Base-by-base conservation (phyloP, 768 basidiomycete genomes). In the Agrocybe praecox region DNA sequence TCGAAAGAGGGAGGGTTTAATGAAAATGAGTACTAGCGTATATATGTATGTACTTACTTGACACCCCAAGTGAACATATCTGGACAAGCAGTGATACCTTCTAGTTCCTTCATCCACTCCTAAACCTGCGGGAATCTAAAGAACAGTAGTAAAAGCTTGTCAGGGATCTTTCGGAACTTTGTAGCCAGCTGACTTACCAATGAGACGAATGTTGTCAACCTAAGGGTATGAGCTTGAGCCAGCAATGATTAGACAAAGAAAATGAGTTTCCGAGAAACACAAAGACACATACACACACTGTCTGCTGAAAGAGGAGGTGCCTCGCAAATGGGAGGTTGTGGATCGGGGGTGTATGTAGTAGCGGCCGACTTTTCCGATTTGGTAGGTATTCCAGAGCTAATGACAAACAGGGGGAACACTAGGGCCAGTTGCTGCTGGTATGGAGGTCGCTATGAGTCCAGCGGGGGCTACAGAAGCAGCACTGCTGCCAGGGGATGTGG, bases 11-110 rank as follows among this genome's bases (percentile, higher is more conserved):
- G 3, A 33, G 21, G n/a, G 6, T 18, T 14, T 34, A 9, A 24
- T 14, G 11, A n/a, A 12, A n/a, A n/a, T n/a, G n/a, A n/a, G n/a
- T n/a, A n/a, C n/a, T n/a, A n/a, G n/a, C n/a, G n/a, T n/a, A n/a
- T n/a, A n/a, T n/a, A n/a, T n/a, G n/a, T n/a, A n/a, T n/a, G n/a
- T n/a, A n/a, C n/a, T n/a, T 40, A 65, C 57, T 54, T 84, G 58
- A 92, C 81, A 66, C 91, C 92, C 92, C 91, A 93, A 3, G 85
- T 86, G 53, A 80, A 52, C 68, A 86, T 85, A 58, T 78, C 76
- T 2, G 88, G 88, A 68, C 91, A 94, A n/a, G 78, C 66, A 24
- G 79, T 77, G 60, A 94, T 85, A 68, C 89, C 43, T 19, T 91
- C 76, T 24, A 95, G 77, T 65, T 93, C 89, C 62, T 82, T 76